Percentiles rank a stretch among this genome's conserved stretches.
Evolutionary conservation across 208 protist genomes (phyloP).

Genomic region (Wallacemonas collosoma): DNA sequence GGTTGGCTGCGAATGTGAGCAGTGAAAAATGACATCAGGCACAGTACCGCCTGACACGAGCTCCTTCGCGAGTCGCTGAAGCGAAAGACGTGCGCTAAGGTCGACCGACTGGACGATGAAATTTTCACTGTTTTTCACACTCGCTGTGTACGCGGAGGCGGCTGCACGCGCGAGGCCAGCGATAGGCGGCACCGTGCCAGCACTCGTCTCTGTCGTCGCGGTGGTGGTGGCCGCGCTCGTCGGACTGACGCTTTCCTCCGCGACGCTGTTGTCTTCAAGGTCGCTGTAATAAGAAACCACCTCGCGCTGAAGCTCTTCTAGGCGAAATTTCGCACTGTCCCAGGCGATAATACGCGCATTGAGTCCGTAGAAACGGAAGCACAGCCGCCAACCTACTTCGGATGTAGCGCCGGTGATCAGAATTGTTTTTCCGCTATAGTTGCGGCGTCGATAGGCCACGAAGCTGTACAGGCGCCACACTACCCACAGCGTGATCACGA

Average conservation of each 20-base stretch:
- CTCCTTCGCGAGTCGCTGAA: slow-evolving; percentile 47
- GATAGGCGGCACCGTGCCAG: slow-evolving; percentile 2
- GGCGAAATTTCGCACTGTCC: slow-evolving; percentile 51
- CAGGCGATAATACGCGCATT: slow-evolving; percentile 60
- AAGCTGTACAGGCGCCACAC: slow-evolving; percentile 50
- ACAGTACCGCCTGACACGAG: slow-evolving; percentile 23
- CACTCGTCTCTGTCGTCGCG: neutral
- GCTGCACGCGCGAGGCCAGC: neutral
- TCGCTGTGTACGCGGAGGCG: neutral
- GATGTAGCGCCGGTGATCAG: slow-evolving; percentile 64
- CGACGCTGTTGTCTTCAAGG: slow-evolving; percentile 1
- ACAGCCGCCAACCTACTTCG: slow-evolving; percentile 46
- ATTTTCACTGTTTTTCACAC: neutral
- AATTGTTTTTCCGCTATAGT: slow-evolving; percentile 46
- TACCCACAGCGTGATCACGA: slow-evolving; percentile 46
- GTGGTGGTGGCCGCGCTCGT: too few relatives aligned
- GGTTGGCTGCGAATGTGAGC: slow-evolving; percentile 25
- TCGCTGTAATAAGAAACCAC: slow-evolving; percentile 12
- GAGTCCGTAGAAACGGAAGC: slow-evolving; percentile 40
- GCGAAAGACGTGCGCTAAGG: slow-evolving; percentile 40
- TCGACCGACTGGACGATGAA: slow-evolving; percentile 35
- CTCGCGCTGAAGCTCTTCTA: slow-evolving; percentile 51
- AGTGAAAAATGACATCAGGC: slow-evolving; percentile 59
- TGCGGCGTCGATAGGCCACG: slow-evolving; percentile 39
- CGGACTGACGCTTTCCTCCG: neutral